Evolutionary conservation across 129 eudicot genomes (phyloP), one percentile per base, ranked within the genome.

Genomic region (Flaveria robusta): DNA sequence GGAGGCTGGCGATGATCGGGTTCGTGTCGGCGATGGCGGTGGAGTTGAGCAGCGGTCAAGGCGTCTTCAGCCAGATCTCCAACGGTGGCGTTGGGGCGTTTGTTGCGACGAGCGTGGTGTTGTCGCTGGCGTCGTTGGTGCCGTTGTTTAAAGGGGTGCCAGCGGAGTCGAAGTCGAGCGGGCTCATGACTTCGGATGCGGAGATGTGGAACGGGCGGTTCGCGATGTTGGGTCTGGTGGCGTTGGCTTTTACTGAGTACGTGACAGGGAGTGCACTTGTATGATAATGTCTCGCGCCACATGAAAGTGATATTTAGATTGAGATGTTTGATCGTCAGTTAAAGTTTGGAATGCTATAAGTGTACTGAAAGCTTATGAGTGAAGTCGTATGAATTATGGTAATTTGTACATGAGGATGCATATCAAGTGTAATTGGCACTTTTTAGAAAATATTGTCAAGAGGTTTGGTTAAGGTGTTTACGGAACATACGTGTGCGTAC

Each of bases 161-260:
- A 3, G 89, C 68, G 1, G 90, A 90, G 63, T 78, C 96, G 0
- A 87, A 87, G 62, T 85, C 98, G 3, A 70, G 8, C 0, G 97
- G 86, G 2, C 0, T 93, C 19, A 90, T 93, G 97, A 86, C 82
- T 0, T 79, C 98, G 0, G 95, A 93, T 72, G 98, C 96, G 2
- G 98, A 92, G 85, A 49, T 92, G 23, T 88, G 92, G 94, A 92
- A 92, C 20, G 96, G 98, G 3, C 84, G 98, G 51, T 37, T 84
- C 66, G 96, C 98, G 1, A 92, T 92, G 96, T 71, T 93, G 78
- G 97, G 98, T 20, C 77, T 93, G 58, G 85, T 93, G 13, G 96
- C 91, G 22, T 64, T 93, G 89, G 98, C 91, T 49, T 74, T 93
- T 15, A 90, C 98, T 0, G 97, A 93, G 75, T 93, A 29, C 65